Percentiles rank a stretch among this genome's conserved stretches.
These are phyloP conservation scores for Scedosporium aurantiacum DNA, from an alignment of 2,329 filamentous ascomycete genomes.

Conservation along the genomic window DNA sequence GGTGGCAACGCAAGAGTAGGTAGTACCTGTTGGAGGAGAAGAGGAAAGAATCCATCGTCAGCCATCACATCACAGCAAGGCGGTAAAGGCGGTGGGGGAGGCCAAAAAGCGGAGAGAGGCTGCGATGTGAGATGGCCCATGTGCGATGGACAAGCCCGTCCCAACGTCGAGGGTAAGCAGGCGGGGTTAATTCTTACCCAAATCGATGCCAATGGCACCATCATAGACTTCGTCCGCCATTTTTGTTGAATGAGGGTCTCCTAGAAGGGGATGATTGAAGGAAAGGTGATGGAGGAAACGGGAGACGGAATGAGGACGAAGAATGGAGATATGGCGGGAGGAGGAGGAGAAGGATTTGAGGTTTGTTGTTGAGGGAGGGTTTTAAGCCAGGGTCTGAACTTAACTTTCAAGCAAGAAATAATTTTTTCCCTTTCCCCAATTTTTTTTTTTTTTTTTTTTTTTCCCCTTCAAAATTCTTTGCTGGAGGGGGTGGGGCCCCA, in stretches of 20 bases:
- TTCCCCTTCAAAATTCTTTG: no score
- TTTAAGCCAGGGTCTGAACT: not conserved
- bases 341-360: conserved; percentile 6
- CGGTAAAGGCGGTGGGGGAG: not conserved
- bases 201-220: conserved; percentile 99
- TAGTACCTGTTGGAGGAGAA: conserved; percentile 59
- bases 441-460: conserved; percentile 5
- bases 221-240: conserved; percentile 99
- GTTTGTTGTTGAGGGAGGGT: conserved; percentile 8
- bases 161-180: not conserved
- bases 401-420: not conserved
- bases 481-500: not conserved
- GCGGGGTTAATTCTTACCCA: conserved; percentile 54
- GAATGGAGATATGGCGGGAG: conserved; percentile 14
- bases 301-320: conserved; percentile 14
- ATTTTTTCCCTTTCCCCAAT: conserved; percentile 2
- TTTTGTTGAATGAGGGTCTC: conserved; percentile 28
- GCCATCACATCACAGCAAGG: not conserved
- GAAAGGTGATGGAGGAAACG: conserved; percentile 7
- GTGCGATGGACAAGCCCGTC: not conserved
- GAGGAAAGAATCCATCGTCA: conserved; percentile 6
- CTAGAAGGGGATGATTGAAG: not conserved
- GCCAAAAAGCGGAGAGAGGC: conserved; percentile 7
- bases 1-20: conserved; percentile 98
- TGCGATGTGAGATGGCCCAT: not conserved